These are phyloP conservation scores for Chloranthus sessilifolius DNA, from an alignment of 164 flowering plant species.

Conservation along the genomic window DNA sequence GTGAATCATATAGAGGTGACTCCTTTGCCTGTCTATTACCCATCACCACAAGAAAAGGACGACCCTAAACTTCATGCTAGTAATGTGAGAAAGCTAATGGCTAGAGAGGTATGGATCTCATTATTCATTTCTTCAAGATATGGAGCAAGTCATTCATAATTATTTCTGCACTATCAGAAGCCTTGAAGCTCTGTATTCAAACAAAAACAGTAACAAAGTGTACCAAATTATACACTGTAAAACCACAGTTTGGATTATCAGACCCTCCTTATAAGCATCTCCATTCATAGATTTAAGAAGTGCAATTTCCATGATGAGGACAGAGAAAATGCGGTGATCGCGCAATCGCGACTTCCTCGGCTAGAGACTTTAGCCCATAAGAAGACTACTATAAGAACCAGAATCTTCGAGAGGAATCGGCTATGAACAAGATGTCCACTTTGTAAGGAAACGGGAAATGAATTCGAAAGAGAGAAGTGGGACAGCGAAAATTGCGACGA, in stretches of 20 bases:
- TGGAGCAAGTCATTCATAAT: too few species aligned
- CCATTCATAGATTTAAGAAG: slow-evolving; percentile 38
- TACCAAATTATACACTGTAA: slow-evolving; percentile 39
- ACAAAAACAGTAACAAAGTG: slow-evolving; percentile 30
- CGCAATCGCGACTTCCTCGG: slow-evolving; percentile 29
- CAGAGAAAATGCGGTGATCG: slow-evolving; percentile 35
- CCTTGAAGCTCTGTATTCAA: slow-evolving; percentile 34
- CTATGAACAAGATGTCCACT: slow-evolving; percentile 28
- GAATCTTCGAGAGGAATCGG: slow-evolving; percentile 25
- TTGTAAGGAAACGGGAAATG: slow-evolving; percentile 32
- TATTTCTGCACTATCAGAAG: slow-evolving; percentile 12
- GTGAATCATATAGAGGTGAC: too few species aligned
- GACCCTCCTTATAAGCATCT: slow-evolving; percentile 23
- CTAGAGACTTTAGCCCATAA: slow-evolving; percentile 26
- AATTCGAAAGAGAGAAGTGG: slow-evolving; percentile 37
- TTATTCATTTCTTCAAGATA: too few species aligned
- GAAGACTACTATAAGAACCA: slow-evolving; percentile 15
- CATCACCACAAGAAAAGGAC: too few species aligned
- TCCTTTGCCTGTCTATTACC: too few species aligned
- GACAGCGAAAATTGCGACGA: slow-evolving; percentile 32
- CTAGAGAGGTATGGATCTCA: too few species aligned
- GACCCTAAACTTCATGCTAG: too few species aligned
- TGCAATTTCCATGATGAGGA: slow-evolving; percentile 37
- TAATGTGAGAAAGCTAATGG: too few species aligned
- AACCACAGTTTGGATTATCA: slow-evolving; percentile 33